phyloP scores from a whole-genome alignment of 441 rosid species.

The Kokia cookei region DNA sequence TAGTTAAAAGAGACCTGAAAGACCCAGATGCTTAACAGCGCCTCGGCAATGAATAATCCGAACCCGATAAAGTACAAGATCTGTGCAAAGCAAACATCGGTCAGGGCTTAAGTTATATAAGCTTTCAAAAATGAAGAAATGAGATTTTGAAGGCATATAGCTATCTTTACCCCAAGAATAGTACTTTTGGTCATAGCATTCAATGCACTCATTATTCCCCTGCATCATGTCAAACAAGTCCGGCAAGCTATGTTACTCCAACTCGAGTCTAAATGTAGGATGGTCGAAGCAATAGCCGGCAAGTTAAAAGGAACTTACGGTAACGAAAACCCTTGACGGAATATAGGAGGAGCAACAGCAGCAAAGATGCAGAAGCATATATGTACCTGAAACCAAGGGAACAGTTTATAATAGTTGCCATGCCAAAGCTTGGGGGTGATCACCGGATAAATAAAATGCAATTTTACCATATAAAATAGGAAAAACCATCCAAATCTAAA shows the following conservation, averaged over 20 bases:
- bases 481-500: conserved; percentile 80
- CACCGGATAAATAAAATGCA: not conserved
- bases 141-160: not conserved
- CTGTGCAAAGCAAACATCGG: conserved; percentile 19
- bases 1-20: conserved; percentile 46
- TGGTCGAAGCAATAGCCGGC: no score
- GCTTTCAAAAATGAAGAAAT: not conserved
- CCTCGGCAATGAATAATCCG: conserved; percentile 56
- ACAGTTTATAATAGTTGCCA: not conserved
- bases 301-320: conserved; percentile 40
- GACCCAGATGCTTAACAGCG: conserved; percentile 77
- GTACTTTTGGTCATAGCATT: conserved; percentile 29
- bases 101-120: not conserved
- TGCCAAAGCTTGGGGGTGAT: not conserved
- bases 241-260: not conserved
- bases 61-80: conserved; percentile 86
- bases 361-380: conserved; percentile 67
- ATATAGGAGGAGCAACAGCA: conserved; percentile 49
- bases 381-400: conserved; percentile 46
- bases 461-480: conserved; percentile 58
- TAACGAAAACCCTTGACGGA: conserved; percentile 75
- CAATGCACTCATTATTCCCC: conserved; percentile 71
- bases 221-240: conserved; percentile 24
- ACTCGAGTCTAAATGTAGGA: not conserved
- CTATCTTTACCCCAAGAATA: conserved; percentile 35